Conservation (phyloP, 306 rosid genomes). For the Begonia masoniana region DNA sequence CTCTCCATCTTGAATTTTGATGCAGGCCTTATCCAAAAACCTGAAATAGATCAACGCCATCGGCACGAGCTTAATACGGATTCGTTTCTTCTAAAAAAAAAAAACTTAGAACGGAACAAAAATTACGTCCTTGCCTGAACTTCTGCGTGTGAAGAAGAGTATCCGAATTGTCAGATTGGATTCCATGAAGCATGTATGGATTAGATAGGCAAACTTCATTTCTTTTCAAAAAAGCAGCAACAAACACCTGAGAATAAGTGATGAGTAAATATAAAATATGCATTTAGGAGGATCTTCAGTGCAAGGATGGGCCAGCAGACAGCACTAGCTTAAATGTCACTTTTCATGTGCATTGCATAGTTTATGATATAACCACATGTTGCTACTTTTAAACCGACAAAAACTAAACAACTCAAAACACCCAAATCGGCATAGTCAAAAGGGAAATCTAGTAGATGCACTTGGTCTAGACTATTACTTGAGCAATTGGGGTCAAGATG, state of each 20-base stretch:
- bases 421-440: slow-evolving; percentile 2
- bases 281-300: too few relatives aligned
- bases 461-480: slow-evolving; percentile 23
- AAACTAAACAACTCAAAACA: slow-evolving; percentile 7
- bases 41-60: slow-evolving; percentile 14
- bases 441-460: neutral
- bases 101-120: too few relatives aligned
- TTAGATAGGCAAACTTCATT: slow-evolving; percentile 47
- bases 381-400: neutral
- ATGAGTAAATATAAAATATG: neutral
- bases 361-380: too few relatives aligned
- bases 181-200: too few relatives aligned
- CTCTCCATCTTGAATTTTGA: slow-evolving; percentile 30
- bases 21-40: slow-evolving; percentile 87
- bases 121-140: slow-evolving; percentile 33
- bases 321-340: slow-evolving; percentile 8
- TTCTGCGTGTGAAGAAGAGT: slow-evolving; percentile 30
- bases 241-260: slow-evolving; percentile 50
- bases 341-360: neutral
- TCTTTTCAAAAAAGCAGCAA: slow-evolving; percentile 74
- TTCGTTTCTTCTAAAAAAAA: too few relatives aligned
- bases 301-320: slow-evolving; percentile 13
- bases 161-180: slow-evolving; percentile 1
- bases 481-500: slow-evolving; percentile 74
- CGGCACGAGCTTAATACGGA: too few relatives aligned